These are phyloP conservation scores for Calonectria multiphialidica DNA, from an alignment of 2,329 filamentous ascomycete species.

Conservation along the genomic window DNA sequence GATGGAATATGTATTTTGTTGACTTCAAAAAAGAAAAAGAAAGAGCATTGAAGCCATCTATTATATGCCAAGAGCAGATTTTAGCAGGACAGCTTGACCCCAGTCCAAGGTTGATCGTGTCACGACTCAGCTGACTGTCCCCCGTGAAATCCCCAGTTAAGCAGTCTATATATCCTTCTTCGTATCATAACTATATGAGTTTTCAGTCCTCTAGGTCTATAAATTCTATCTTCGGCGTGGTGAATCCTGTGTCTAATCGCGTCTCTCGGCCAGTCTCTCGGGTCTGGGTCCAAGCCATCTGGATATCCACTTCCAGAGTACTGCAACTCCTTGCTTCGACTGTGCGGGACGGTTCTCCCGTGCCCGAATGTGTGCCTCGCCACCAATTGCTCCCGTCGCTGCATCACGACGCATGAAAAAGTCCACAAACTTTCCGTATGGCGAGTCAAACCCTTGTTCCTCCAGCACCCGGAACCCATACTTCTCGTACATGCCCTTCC, in stretches of 20 bases:
- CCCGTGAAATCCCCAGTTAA: too few relatives aligned
- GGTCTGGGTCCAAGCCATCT: not conserved
- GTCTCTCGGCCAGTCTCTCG: not conserved
- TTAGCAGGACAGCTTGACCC: too few relatives aligned
- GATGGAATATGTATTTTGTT: too few relatives aligned
- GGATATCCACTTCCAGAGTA: not conserved
- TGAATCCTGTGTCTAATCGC: not conserved
- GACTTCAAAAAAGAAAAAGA: too few relatives aligned
- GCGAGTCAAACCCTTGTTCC: conserved; percentile 47
- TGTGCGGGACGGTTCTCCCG: not conserved
- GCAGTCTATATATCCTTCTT: too few relatives aligned
- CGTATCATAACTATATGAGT: too few relatives aligned
- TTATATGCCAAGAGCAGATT: too few relatives aligned
- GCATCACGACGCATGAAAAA: conserved; percentile 51
- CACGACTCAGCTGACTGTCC: too few relatives aligned
- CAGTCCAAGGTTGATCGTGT: too few relatives aligned
- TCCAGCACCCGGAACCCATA: conserved; percentile 59
- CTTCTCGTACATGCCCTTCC: conserved; percentile 60
- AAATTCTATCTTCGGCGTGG: not conserved
- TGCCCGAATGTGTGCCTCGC: not conserved
- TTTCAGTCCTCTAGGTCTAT: not conserved
- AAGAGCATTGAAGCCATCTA: too few relatives aligned
- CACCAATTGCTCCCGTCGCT: conserved; percentile 17
- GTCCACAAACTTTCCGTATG: conserved; percentile 48
- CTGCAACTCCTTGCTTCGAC: not conserved